Conservation (phyloP, 2,329 filamentous ascomycete species). For the Hypoxylon sp. region DNA sequence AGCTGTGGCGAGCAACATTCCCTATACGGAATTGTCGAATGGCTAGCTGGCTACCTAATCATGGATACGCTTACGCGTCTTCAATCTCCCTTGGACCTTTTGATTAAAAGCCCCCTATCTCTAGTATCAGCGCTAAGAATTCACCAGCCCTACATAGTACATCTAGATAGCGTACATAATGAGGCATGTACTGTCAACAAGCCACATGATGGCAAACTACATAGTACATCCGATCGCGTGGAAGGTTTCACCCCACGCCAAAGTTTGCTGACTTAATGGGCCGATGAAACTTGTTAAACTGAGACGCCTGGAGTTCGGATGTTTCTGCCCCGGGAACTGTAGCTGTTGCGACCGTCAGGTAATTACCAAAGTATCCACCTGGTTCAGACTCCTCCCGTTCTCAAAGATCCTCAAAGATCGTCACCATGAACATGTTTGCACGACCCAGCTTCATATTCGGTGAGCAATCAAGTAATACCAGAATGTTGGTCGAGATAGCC, state of each 20-base stretch:
- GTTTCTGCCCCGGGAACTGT: conserved; percentile 25
- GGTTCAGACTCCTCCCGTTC: conserved; percentile 25
- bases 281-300: conserved; percentile 6
- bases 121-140: conserved; percentile 22
- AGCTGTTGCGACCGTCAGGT: conserved; percentile 11
- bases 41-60: conserved; percentile 20
- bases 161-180: too few species aligned
- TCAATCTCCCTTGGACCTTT: conserved; percentile 32
- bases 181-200: conserved; percentile 2
- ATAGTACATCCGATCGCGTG: background rate
- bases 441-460: background rate
- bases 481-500: background rate
- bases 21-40: conserved; percentile 28
- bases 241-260: conserved; percentile 12
- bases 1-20: conserved; percentile 25
- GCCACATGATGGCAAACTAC: conserved; percentile 1
- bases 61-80: conserved; percentile 35
- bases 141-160: conserved; percentile 28
- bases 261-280: conserved; percentile 3
- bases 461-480: conserved; percentile 2
- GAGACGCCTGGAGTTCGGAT: conserved; percentile 31
- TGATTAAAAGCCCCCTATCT: conserved; percentile 28
- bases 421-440: conserved; percentile 4
- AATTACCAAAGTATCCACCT: conserved; percentile 12
- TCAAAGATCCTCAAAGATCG: background rate